Base-by-base conservation (phyloP, 169 alveolate species). In the Plasmodium coatneyi region DNA sequence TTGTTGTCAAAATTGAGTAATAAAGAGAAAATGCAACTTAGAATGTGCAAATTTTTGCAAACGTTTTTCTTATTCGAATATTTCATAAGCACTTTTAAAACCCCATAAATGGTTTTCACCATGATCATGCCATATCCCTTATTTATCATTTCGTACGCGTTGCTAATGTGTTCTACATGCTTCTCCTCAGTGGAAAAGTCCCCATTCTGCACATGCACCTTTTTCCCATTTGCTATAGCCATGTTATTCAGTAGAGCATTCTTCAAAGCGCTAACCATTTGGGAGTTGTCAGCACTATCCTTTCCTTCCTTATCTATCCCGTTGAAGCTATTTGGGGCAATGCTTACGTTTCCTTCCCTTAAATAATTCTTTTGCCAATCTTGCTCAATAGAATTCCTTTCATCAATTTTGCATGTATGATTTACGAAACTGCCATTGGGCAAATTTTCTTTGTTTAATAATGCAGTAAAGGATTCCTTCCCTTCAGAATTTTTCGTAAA, bases 1-100 rank as follows among this genome's bases (percentile, higher is more conserved):
- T 9, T 19, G 22, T 54, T 54, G n/a, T 76, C 66, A 54, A 32
- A 74, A 46, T 86, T 86, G 39, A 86, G 56, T 86, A 86, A 32
- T 46, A 86, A 36, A 54, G 32, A 86, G 2, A 86, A 86, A 12
- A 86, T 76, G 41, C 86, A 86, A 52, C 81, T 52, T 52, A 86
- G 14, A 25, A 86, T 86, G 30, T 86, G 70, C 46, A 86, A 86
- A 74, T 32, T 86, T 86, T 86, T 86, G 60, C 56, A 86, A 34
- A 86, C 54, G 66, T 46, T 76, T 34, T 54, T 78, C 43, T 43
- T 86, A 86, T 16, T 86, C 46, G 28, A 66, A 43, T 86, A 86
- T 43, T 52, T 74, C 22, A 86, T 14, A 14, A 56, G 16, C 54
- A 86, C 86, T 22, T 86, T 34, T 86, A 86, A 78, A 32, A 86